Evolutionary conservation across 495 filamentous ascomycete species (phyloP).

Genomic region (Penicillium ochrochloron): DNA sequence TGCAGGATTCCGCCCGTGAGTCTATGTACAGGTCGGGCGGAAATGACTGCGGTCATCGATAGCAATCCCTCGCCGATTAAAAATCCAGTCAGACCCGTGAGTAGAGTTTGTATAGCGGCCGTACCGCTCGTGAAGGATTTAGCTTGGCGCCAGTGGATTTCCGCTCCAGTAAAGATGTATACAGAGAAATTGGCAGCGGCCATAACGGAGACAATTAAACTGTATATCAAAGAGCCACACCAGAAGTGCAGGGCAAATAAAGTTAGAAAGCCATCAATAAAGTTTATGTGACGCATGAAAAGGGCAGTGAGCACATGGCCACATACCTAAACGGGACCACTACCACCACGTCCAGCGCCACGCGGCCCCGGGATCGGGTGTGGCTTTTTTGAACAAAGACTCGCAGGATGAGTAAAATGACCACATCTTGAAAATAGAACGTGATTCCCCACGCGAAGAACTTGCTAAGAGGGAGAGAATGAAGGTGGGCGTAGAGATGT

Average conservation of each 20-base stretch:
- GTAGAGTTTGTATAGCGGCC: constrained; percentile 41
- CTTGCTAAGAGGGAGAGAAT: constrained; percentile 37
- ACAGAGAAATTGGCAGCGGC: constrained; percentile 43
- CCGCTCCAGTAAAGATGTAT: constrained; percentile 44
- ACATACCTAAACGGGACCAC: constrained; percentile 44
- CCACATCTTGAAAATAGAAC: constrained; percentile 49
- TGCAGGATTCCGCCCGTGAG: constrained; percentile 37
- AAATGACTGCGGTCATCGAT: constrained; percentile 32
- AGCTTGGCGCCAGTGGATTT: constrained; percentile 50
- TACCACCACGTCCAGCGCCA: constrained; percentile 25
- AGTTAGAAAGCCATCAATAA: background rate
- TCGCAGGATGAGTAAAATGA: constrained; percentile 37
- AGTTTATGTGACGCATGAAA: background rate
- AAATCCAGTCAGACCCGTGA: constrained; percentile 45
- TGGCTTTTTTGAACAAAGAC: constrained; percentile 30
- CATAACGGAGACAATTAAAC: constrained; percentile 44
- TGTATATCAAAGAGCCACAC: constrained; percentile 9
- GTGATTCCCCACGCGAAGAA: constrained; percentile 43
- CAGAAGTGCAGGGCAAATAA: background rate
- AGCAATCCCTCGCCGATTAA: constrained; percentile 41
- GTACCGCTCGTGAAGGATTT: constrained; percentile 41
- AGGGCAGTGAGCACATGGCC: constrained; percentile 13
- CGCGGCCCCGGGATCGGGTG: constrained; percentile 29
- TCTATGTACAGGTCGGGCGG: constrained; percentile 29
- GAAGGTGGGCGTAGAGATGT: constrained; percentile 45